Conservation (phyloP, 176 grass and related monocot species). For the Phoenix roebelenii region DNA sequence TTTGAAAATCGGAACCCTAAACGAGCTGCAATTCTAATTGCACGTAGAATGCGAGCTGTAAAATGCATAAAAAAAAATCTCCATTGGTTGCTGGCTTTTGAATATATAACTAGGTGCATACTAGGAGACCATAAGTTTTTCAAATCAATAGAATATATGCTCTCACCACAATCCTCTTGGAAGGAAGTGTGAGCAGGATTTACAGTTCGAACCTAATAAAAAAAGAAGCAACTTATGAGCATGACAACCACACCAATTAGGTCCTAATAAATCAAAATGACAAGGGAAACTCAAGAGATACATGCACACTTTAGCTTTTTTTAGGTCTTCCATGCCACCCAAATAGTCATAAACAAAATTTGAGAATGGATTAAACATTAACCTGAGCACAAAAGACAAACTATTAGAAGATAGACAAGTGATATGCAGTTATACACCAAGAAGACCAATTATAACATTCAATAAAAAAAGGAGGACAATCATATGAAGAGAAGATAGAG, state of each 20-base stretch:
- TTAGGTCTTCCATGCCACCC: conserved; percentile 84
- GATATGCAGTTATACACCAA: too few species aligned
- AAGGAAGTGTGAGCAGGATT: conserved; percentile 77
- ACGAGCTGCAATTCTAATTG: conserved; percentile 99
- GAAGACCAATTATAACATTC: too few species aligned
- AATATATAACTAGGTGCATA: background rate
- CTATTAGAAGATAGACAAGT: background rate
- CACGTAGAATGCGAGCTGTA: conserved; percentile 96
- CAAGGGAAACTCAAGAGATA: conserved; percentile 23
- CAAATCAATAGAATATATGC: conserved; percentile 10
- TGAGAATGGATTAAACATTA: conserved; percentile 95
- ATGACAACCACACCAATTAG: conserved; percentile 6
- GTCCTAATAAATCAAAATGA: conserved; percentile 17
- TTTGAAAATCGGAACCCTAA: conserved; percentile 83
- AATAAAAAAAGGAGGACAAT: too few species aligned
- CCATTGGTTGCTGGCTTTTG: too few species aligned
- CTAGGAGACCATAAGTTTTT: background rate
- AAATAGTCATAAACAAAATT: conserved; percentile 92
- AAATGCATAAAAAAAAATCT: conserved; percentile 33
- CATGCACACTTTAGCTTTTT: conserved; percentile 58
- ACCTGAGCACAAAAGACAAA: conserved; percentile 35
- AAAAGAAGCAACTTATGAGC: conserved; percentile 3
- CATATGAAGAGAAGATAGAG: too few species aligned
- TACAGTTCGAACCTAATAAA: conserved; percentile 67
- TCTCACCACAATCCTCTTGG: conserved; percentile 79